Evolutionary conservation across 306 rosid genomes (phyloP).

Genomic region (Gynostemma pentaphyllum): DNA sequence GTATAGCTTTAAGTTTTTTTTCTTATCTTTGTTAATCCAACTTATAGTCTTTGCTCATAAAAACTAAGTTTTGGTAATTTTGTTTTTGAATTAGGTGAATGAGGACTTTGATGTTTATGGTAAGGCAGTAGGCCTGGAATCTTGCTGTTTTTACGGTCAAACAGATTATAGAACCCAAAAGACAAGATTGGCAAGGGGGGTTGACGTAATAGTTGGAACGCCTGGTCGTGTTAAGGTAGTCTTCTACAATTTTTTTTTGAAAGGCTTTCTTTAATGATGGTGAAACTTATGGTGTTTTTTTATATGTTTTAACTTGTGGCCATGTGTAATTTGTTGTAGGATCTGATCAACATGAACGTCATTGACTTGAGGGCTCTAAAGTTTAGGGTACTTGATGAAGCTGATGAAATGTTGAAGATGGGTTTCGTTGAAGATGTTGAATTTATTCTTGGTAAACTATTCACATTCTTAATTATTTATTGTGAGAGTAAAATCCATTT

Average conservation of each 20-base stretch:
- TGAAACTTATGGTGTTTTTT: not conserved
- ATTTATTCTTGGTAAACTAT: conserved; percentile 58
- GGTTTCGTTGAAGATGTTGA: conserved; percentile 93
- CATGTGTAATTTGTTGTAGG: conserved; percentile 30
- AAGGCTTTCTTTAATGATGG: not conserved
- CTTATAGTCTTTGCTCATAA: no score
- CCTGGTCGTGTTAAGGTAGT: conserved; percentile 86
- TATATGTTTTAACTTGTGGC: not conserved
- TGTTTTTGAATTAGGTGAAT: conserved; percentile 33
- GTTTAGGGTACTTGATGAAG: conserved; percentile 92
- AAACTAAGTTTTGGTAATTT: not conserved
- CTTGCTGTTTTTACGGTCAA: conserved; percentile 82
- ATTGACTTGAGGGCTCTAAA: conserved; percentile 54
- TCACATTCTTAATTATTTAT: not conserved
- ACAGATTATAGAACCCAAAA: conserved; percentile 45
- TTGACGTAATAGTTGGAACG: conserved; percentile 78
- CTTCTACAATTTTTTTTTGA: not conserved
- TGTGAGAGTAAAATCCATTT: not conserved
- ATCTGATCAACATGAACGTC: conserved; percentile 60
- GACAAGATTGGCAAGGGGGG: conserved; percentile 49
- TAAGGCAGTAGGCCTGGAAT: conserved; percentile 44
- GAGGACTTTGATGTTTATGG: conserved; percentile 82
- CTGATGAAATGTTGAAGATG: conserved; percentile 95
- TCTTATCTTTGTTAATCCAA: not conserved
- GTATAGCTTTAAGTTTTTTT: conserved; percentile 17